Conservation (phyloP, 2,329 filamentous ascomycete genomes). For the Stromatinia cepivora region DNA sequence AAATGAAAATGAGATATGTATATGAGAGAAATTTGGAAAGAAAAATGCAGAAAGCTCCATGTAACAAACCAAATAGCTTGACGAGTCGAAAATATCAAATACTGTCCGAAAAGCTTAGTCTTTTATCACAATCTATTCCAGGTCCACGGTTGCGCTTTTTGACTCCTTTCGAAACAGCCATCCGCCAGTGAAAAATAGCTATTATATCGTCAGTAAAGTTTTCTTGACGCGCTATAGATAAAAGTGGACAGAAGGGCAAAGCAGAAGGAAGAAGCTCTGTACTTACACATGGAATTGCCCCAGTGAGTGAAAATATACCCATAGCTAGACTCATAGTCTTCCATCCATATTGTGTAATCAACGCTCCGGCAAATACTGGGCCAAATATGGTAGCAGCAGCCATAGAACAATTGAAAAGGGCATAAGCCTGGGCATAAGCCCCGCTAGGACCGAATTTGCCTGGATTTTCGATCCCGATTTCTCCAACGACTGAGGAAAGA, state of each 20-base stretch:
- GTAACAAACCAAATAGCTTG: not conserved
- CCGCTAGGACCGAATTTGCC: slow-evolving; percentile 54
- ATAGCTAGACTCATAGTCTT: slow-evolving; percentile 52
- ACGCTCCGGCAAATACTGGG: slow-evolving; percentile 52
- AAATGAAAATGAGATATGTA: not conserved
- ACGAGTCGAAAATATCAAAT: not conserved
- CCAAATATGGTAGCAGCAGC: slow-evolving; percentile 52
- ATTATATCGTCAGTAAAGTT: not conserved
- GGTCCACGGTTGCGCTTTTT: not conserved
- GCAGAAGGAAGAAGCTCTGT: not conserved
- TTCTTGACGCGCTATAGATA: not conserved
- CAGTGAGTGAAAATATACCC: slow-evolving; percentile 40
- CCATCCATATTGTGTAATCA: slow-evolving; percentile 51
- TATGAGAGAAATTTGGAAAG: not conserved
- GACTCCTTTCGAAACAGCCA: slow-evolving; percentile 28
- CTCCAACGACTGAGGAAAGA: slow-evolving; percentile 56
- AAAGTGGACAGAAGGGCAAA: not conserved
- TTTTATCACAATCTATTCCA: not conserved
- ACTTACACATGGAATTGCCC: slow-evolving; percentile 70
- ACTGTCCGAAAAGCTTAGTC: not conserved
- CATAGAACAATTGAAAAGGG: slow-evolving; percentile 54
- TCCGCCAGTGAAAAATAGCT: slow-evolving; percentile 16
- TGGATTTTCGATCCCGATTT: slow-evolving; percentile 51
- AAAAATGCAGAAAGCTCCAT: not conserved
- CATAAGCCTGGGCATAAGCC: slow-evolving; percentile 59